Conservation (phyloP, 441 rosid species). For the Metrosideros polymorpha region DNA sequence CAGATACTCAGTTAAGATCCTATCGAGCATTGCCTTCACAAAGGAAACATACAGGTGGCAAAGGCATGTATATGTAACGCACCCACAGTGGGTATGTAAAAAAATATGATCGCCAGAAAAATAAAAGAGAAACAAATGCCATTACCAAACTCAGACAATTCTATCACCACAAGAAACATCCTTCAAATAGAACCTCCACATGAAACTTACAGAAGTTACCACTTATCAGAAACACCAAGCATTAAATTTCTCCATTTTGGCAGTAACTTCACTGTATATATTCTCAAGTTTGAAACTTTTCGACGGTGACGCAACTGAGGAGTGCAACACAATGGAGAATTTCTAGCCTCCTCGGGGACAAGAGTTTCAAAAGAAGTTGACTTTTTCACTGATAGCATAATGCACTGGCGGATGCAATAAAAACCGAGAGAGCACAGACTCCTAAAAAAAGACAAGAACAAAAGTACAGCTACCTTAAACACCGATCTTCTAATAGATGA, state of each 20-base stretch:
- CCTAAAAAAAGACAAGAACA: background rate
- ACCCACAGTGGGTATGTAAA: background rate
- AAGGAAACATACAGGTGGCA: background rate
- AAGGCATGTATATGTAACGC: background rate
- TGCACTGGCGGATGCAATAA: background rate
- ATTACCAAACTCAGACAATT: background rate
- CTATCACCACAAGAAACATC: background rate
- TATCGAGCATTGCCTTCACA: background rate
- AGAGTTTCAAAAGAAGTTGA: background rate
- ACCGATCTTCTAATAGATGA: slow-evolving; percentile 27
- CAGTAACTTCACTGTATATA: background rate
- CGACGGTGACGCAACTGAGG: background rate
- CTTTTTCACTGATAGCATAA: background rate
- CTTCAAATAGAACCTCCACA: background rate
- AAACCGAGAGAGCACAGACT: background rate
- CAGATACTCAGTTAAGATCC: background rate
- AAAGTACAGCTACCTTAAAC: slow-evolving; percentile 35
- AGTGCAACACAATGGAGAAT: background rate
- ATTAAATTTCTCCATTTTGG: background rate
- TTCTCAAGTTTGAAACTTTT: background rate
- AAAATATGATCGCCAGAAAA: background rate
- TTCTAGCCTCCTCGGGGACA: background rate
- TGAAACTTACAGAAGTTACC: background rate
- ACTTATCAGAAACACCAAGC: background rate
- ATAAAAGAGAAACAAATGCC: background rate